Conservation (phyloP, 768 basidiomycete species). For the Imleria badia region DNA sequence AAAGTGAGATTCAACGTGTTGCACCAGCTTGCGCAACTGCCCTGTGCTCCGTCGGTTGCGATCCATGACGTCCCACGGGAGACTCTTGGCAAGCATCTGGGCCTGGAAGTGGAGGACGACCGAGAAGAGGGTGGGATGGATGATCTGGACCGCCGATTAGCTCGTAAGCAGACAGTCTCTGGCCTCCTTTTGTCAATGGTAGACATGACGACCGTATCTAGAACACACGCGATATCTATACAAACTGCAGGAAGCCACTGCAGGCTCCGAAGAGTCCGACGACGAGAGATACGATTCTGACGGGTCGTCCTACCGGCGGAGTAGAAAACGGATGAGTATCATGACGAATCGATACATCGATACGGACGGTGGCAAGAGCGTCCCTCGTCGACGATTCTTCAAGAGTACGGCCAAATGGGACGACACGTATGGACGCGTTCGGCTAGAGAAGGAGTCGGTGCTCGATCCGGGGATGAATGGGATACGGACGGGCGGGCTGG, state of each 20-base stretch:
- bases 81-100: slow-evolving; percentile 61
- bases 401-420: slow-evolving; percentile 44
- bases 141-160: slow-evolving; percentile 66
- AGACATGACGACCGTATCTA: slow-evolving; percentile 24
- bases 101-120: slow-evolving; percentile 47
- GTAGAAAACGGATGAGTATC: slow-evolving; percentile 66
- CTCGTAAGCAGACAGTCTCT: slow-evolving; percentile 50
- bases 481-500: slow-evolving; percentile 13
- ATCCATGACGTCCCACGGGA: slow-evolving; percentile 82
- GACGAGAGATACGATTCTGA: slow-evolving; percentile 51
- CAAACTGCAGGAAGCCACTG: slow-evolving; percentile 50
- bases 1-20: slow-evolving; percentile 67
- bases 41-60: slow-evolving; percentile 79
- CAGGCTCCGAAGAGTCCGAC: slow-evolving; percentile 48
- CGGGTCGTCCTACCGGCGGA: slow-evolving; percentile 40
- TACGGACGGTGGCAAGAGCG: slow-evolving; percentile 33
- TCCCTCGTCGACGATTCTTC: slow-evolving; percentile 56
- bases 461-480: slow-evolving; percentile 19
- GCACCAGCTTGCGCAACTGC: slow-evolving; percentile 56
- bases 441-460: slow-evolving; percentile 22
- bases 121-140: slow-evolving; percentile 46
- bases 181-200: background rate
- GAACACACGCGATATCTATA: slow-evolving; percentile 71
- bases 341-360: slow-evolving; percentile 60
- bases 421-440: slow-evolving; percentile 25